These are phyloP conservation scores for Chaetomium sp. DNA, from an alignment of 2,329 filamentous ascomycete species.

Conservation along the genomic window DNA sequence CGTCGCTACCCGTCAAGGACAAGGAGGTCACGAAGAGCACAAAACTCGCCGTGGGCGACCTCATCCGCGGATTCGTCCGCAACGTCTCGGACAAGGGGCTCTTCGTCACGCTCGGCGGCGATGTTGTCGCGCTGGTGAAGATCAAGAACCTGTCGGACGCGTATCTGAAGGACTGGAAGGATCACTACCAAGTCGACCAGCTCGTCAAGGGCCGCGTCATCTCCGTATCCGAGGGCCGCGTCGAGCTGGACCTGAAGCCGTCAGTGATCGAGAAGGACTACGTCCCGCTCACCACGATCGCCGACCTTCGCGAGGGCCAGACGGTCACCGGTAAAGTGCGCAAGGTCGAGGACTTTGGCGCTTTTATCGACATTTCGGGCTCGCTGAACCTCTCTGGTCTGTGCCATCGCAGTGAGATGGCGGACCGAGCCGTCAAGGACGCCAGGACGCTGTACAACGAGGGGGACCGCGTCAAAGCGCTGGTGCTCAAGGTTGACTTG, in stretches of 20 bases:
- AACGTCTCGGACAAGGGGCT: conserved; percentile 83
- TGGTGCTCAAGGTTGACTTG: conserved; percentile 70
- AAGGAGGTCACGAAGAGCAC: conserved; percentile 64
- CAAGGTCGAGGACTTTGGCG: conserved; percentile 91
- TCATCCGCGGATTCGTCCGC: conserved; percentile 88
- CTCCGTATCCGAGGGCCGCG: conserved; percentile 59
- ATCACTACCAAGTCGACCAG: conserved; percentile 79
- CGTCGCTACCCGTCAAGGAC: conserved; percentile 72
- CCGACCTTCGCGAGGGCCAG: conserved; percentile 73
- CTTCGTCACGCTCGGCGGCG: conserved; percentile 76
- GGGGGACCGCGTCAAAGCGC: conserved; percentile 89
- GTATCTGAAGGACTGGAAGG: conserved; percentile 94
- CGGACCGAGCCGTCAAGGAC: conserved; percentile 73
- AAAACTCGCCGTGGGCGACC: conserved; percentile 69
- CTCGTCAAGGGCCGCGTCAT: conserved; percentile 83
- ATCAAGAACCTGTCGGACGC: conserved; percentile 84
- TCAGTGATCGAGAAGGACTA: conserved; percentile 78
- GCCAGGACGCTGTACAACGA: conserved; percentile 84
- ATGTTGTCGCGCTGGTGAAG: conserved; percentile 74
- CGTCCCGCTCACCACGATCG: conserved; percentile 62
- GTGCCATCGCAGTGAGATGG: conserved; percentile 88
- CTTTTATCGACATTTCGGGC: conserved; percentile 84
- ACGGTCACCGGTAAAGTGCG: conserved; percentile 83
- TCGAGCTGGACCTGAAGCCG: conserved; percentile 81
- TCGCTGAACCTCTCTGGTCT: conserved; percentile 86